These are phyloP conservation scores for Cystobasidiaceae sp. DNA, from an alignment of 1,284 basidiomycete genomes.

Conservation along the genomic window DNA sequence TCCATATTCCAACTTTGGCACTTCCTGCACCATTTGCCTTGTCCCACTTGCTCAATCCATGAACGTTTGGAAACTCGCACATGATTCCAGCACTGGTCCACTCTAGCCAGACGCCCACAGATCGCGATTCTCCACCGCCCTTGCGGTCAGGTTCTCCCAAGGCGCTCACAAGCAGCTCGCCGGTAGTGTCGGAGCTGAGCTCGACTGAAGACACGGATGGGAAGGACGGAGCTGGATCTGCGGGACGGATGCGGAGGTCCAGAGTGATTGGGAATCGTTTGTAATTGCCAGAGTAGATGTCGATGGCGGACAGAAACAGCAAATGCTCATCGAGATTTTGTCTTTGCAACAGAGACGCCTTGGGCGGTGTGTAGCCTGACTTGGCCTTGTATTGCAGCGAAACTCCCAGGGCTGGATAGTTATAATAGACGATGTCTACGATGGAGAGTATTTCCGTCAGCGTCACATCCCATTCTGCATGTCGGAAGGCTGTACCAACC, in stretches of 20 bases:
- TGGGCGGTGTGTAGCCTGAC: conserved; percentile 57
- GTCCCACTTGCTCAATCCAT: conserved; percentile 78
- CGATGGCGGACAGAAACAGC: conserved; percentile 63
- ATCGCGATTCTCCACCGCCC: conserved; percentile 8
- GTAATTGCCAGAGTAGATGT: conserved; percentile 64
- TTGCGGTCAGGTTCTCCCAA: conserved; percentile 53
- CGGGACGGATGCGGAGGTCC: too few relatives aligned
- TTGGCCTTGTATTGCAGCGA: conserved; percentile 64
- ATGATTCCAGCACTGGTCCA: conserved; percentile 73
- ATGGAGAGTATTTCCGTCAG: neutral
- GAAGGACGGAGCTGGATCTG: too few relatives aligned
- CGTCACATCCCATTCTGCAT: neutral
- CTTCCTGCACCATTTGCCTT: conserved; percentile 58
- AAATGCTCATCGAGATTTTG: conserved; percentile 54
- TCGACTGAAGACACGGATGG: conserved; percentile 50
- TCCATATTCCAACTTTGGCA: conserved; percentile 66
- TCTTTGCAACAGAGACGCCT: conserved; percentile 49
- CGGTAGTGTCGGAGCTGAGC: conserved; percentile 56
- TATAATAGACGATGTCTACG: conserved; percentile 73
- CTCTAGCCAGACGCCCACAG: conserved; percentile 69
- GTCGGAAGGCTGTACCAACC: conserved; percentile 54
- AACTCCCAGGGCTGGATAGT: conserved; percentile 69
- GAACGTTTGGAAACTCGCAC: conserved; percentile 72
- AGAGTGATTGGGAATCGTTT: conserved; percentile 55
- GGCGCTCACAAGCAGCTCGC: conserved; percentile 64